Percentiles rank a stretch among this genome's conserved stretches.
phyloP scores from a whole-genome alignment of 2,329 filamentous ascomycete species.

The Ambrosiella beaveri region DNA sequence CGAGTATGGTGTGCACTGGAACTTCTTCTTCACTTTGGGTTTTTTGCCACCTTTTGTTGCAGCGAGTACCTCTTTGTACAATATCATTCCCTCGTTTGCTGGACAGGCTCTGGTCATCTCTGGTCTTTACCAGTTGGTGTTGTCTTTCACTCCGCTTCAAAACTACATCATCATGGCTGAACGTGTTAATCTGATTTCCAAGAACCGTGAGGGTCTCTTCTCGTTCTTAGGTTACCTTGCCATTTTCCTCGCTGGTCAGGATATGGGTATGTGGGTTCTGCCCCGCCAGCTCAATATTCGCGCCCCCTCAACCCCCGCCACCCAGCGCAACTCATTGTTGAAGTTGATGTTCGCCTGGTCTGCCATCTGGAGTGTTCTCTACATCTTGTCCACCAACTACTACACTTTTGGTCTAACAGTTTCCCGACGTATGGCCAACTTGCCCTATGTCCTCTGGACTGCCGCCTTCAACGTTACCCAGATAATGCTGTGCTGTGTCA shows the following conservation, averaged over 20 bases:
- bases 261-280: slow-evolving; percentile 63
- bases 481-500: slow-evolving; percentile 56
- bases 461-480: slow-evolving; percentile 81
- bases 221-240: slow-evolving; percentile 81
- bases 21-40: slow-evolving; percentile 95
- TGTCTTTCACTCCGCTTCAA: slow-evolving; percentile 65
- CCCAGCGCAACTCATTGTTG: slow-evolving; percentile 41
- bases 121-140: slow-evolving; percentile 52
- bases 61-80: slow-evolving; percentile 56
- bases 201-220: slow-evolving; percentile 91
- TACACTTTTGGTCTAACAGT: slow-evolving; percentile 61
- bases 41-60: slow-evolving; percentile 80
- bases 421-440: slow-evolving; percentile 77
- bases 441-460: slow-evolving; percentile 88
- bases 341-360: slow-evolving; percentile 48
- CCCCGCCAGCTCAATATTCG: slow-evolving; percentile 36
- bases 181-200: slow-evolving; percentile 60
- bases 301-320: slow-evolving; percentile 20
- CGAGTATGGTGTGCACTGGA: slow-evolving; percentile 98
- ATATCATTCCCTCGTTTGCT: slow-evolving; percentile 59
- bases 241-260: slow-evolving; percentile 83
- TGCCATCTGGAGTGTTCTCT: slow-evolving; percentile 51
- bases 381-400: slow-evolving; percentile 48
- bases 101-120: slow-evolving; percentile 53
- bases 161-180: slow-evolving; percentile 69